Percentiles rank a stretch among this genome's conserved stretches.
Conservation (phyloP, 169 alveolate species). For the Plasmodium cynomolgi region DNA sequence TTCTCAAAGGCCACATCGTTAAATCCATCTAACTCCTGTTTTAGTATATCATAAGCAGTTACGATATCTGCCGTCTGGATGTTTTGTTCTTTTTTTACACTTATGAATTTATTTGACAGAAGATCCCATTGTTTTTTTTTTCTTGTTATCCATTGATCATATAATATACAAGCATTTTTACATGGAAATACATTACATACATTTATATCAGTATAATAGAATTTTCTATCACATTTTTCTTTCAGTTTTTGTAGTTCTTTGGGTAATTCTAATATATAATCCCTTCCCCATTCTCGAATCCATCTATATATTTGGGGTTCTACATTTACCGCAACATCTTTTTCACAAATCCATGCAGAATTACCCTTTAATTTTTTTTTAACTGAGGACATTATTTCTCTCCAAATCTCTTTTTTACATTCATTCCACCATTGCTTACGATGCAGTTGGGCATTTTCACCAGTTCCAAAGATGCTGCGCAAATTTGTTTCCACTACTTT, state of each 20-base stretch:
- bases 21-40: not conserved
- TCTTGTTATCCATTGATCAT: not conserved
- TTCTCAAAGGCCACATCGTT: not conserved
- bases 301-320: not conserved
- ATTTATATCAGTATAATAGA: not conserved
- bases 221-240: not conserved
- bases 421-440: not conserved
- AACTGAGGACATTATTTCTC: not conserved
- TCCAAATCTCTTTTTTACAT: not conserved
- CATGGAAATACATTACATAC: not conserved
- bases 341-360: not conserved
- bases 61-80: not conserved
- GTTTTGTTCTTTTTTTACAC: not conserved
- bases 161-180: not conserved
- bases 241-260: not conserved
- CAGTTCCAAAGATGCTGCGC: not conserved
- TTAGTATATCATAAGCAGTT: not conserved
- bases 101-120: not conserved
- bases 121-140: not conserved
- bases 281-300: slow-evolving; percentile 8
- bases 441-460: not conserved
- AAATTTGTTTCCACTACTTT: not conserved
- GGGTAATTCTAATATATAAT: not conserved
- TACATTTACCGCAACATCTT: not conserved
- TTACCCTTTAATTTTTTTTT: not conserved